Evolutionary conservation across 106 monocot genomes (phyloP).

Genomic region (Posidonia australis): DNA sequence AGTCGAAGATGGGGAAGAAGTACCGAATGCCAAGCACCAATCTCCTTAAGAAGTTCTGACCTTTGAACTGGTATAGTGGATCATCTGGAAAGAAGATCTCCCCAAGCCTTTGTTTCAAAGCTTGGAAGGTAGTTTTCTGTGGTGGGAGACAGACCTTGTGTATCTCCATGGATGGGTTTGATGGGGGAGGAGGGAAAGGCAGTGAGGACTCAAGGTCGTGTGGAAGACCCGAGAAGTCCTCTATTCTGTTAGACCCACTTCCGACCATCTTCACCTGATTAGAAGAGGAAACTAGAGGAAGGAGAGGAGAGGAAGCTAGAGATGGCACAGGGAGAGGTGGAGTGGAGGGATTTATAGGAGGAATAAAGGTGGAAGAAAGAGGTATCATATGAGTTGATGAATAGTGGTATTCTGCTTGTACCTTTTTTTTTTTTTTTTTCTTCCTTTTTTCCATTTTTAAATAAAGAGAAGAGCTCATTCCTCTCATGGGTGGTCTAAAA

Average conservation of each 20-base stretch:
- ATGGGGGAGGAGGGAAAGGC: background rate
- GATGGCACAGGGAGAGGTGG: background rate
- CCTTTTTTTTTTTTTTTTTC: too few relatives aligned
- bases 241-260: conserved; percentile 5
- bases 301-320: background rate
- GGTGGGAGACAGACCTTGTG: conserved; percentile 10
- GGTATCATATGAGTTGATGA: background rate
- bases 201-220: conserved; percentile 1
- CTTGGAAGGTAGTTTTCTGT: background rate
- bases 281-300: background rate
- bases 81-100: conserved; percentile 18
- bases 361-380: background rate
- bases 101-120: background rate
- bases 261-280: background rate
- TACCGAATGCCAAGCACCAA: background rate
- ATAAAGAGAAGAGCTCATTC: too few relatives aligned
- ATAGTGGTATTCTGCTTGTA: too few relatives aligned
- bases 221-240: background rate
- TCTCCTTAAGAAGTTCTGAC: background rate
- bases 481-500: too few relatives aligned
- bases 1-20: conserved; percentile 12
- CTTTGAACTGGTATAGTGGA: conserved; percentile 9
- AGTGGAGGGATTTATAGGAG: background rate
- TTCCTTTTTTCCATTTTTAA: too few relatives aligned
- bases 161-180: conserved; percentile 4